Percentiles rank a stretch among this genome's conserved stretches.
Evolutionary conservation across 306 rosid species (phyloP).

Genomic region (Heteromeles arbutifolia): DNA sequence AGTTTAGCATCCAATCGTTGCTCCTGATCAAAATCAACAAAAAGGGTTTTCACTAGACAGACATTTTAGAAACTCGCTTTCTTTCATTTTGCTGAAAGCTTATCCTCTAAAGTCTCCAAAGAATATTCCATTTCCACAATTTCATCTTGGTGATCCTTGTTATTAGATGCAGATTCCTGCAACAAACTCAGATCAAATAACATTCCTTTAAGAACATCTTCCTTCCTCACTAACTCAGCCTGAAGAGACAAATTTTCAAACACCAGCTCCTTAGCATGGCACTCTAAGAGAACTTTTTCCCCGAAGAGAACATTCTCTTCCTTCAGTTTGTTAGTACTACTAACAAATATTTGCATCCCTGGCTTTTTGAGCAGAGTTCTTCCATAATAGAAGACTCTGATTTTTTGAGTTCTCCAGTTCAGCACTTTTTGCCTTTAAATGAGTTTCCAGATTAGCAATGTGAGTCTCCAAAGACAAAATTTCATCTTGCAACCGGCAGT

Average conservation of each 20-base stretch:
- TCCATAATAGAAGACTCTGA: slow-evolving; percentile 32
- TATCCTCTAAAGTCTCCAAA: slow-evolving; percentile 52
- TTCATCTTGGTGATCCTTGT: slow-evolving; percentile 73
- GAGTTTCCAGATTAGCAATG: slow-evolving; percentile 19
- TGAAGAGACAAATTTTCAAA: slow-evolving; percentile 35
- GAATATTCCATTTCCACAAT: slow-evolving; percentile 49
- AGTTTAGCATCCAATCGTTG: slow-evolving; percentile 50
- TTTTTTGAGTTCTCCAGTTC: slow-evolving; percentile 28
- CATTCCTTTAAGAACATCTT: slow-evolving; percentile 72
- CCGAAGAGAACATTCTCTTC: slow-evolving; percentile 37
- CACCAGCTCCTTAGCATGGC: slow-evolving; percentile 38
- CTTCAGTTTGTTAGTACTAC: slow-evolving; percentile 15
- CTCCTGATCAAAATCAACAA: slow-evolving; percentile 64
- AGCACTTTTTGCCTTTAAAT: slow-evolving; percentile 26
- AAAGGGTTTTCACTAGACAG: too few relatives aligned
- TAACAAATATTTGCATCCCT: slow-evolving; percentile 20
- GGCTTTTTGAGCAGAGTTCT: slow-evolving; percentile 24
- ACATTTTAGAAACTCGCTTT: slow-evolving; percentile 24
- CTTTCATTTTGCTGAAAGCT: slow-evolving; percentile 53
- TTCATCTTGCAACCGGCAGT: slow-evolving; percentile 27
- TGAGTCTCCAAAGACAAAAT: slow-evolving; percentile 19
- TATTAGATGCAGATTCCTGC: slow-evolving; percentile 88
- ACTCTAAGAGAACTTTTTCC: slow-evolving; percentile 33
- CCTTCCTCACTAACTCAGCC: slow-evolving; percentile 68
- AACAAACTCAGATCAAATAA: slow-evolving; percentile 82